Conservation (phyloP, 441 rosid genomes). For the Adansonia rubrostipa region DNA sequence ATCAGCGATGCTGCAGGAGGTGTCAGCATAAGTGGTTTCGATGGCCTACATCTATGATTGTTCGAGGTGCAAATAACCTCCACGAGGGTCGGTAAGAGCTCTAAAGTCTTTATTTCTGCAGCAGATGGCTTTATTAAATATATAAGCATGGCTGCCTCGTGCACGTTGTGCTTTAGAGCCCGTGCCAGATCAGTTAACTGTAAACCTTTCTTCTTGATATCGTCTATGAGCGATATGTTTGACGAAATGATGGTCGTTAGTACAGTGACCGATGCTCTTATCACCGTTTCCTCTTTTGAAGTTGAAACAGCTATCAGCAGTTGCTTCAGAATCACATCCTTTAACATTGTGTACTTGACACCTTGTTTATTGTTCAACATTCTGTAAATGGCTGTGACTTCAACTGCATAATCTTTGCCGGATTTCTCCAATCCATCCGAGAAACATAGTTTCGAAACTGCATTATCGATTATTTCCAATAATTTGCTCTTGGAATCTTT, state of each 20-base stretch:
- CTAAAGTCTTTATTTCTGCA: conserved; percentile 76
- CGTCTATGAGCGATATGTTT: conserved; percentile 60
- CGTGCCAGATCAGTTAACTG: conserved; percentile 65
- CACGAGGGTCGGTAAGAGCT: conserved; percentile 78
- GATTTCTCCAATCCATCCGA: conserved; percentile 54
- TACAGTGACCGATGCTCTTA: conserved; percentile 71
- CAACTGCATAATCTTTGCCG: conserved; percentile 64
- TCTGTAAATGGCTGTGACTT: conserved; percentile 68
- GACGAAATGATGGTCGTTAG: conserved; percentile 66
- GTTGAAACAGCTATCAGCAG: conserved; percentile 68
- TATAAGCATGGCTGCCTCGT: conserved; percentile 83
- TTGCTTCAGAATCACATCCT: conserved; percentile 77
- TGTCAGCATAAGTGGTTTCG: conserved; percentile 52
- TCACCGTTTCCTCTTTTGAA: conserved; percentile 64
- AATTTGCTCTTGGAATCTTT: conserved; percentile 20
- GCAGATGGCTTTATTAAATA: conserved; percentile 88
- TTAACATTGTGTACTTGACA: conserved; percentile 61
- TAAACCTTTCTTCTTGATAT: conserved; percentile 77
- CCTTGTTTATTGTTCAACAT: conserved; percentile 65
- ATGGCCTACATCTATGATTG: conserved; percentile 40
- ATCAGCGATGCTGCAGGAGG: conserved; percentile 88
- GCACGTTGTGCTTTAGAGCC: conserved; percentile 77
- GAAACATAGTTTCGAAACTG: conserved; percentile 59
- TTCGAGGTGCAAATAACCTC: conserved; percentile 71
- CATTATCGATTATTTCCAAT: conserved; percentile 60